Evolutionary conservation across 2,329 filamentous ascomycete species (phyloP).

Genomic region (Talaromyces sp.): DNA sequence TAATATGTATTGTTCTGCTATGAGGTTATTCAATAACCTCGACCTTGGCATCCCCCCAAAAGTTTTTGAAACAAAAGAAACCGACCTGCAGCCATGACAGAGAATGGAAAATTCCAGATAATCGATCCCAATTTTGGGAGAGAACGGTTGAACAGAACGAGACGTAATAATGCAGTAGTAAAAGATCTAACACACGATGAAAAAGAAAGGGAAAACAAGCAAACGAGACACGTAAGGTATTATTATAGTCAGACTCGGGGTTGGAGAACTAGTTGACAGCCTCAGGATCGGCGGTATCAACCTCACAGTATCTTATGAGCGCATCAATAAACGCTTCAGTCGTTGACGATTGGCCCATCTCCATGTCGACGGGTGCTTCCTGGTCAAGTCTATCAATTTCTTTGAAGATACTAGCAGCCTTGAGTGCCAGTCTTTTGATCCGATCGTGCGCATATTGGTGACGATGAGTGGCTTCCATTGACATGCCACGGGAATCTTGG

Average conservation of each 20-base stretch:
- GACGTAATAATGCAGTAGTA: not conserved
- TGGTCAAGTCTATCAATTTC: slow-evolving; percentile 89
- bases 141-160: not conserved
- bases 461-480: slow-evolving; percentile 49
- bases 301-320: slow-evolving; percentile 68
- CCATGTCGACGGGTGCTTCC: slow-evolving; percentile 87
- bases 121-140: not conserved
- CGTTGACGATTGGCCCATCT: slow-evolving; percentile 81
- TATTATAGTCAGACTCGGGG: not conserved
- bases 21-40: not conserved
- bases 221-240: not conserved
- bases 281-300: slow-evolving; percentile 78
- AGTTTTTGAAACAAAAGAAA: not conserved
- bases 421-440: slow-evolving; percentile 74
- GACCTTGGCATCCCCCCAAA: not conserved
- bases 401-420: slow-evolving; percentile 76
- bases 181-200: not conserved
- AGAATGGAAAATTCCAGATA: not conserved
- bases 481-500: slow-evolving; percentile 41
- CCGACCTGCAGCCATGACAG: not conserved
- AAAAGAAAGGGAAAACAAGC: not conserved
- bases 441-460: slow-evolving; percentile 79
- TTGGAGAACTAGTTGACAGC: not conserved
- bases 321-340: slow-evolving; percentile 91
- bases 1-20: slow-evolving; percentile 1